Evolutionary conservation across 345 rosid genomes (phyloP), one percentile per base, ranked within the genome.

Genomic region (Corchorus olitorius): DNA sequence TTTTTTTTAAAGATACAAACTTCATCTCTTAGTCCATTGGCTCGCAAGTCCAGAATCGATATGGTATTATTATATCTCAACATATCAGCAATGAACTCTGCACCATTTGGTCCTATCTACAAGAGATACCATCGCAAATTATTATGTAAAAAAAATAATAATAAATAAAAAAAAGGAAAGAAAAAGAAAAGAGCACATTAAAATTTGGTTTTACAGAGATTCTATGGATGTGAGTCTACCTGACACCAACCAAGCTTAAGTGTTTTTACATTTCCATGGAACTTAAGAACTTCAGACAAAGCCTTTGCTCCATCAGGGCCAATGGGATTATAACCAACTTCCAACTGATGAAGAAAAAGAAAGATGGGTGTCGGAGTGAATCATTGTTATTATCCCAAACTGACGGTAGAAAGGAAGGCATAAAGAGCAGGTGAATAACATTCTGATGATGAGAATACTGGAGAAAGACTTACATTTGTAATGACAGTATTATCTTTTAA

Each of bases 241-340:
- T 91, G 94, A 83, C 99, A 95, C 99, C 98, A 95, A 77, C 98
- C 97, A 73, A 95, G 99, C 89, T 95, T 95, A 60, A 95, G 92
- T 22, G 89, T 87, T 65, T 84, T 89, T 45, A 95, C 81, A 76
- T 89, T 95, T 73, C 99, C 97, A 77, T 91, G 89, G 82, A 95
- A 95, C 90, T 95, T 95, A 15, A 95, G 96, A 83, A 95, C 87
- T 81, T 95, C 99, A 2, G 88, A 86, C 83, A 95, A 73, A 20
- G 89, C 94, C 87, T 91, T 92, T 39, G 91, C 94, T 63, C 98
- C 98, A 48, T 95, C 93, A 3, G 94, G 83, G 72, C 97, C 98
- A 60, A 74, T 50, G 33, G 99, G 99, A 86, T 95, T 95, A 84
- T 95, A 95, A 81, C 98, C 94, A 74, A 90, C 77, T 72, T 93